phyloP scores from a whole-genome alignment of 2,329 filamentous ascomycete species.

The Polytolypa hystricis region DNA sequence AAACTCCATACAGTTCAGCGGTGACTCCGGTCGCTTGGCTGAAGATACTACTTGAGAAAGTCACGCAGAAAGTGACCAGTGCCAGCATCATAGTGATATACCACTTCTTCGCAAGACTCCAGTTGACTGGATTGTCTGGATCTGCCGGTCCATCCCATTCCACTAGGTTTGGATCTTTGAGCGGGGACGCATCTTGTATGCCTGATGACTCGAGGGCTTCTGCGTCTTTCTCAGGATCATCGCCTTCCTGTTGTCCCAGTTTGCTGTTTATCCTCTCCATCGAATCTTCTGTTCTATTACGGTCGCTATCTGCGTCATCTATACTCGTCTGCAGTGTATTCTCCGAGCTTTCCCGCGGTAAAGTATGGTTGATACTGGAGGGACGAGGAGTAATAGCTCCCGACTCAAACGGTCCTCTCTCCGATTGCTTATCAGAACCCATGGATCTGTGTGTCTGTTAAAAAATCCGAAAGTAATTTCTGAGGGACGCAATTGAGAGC shows the following conservation, averaged over 20 bases:
- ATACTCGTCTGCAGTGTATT: no score
- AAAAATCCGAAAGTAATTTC: no score
- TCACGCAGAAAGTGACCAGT: conserved; percentile 36
- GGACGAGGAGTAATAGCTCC: no score
- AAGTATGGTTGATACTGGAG: no score
- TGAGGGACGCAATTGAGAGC: no score
- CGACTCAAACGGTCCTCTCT: no score
- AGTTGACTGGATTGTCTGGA: conserved; percentile 3
- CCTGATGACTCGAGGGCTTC: not conserved
- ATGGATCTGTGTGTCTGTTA: no score
- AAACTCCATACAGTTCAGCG: conserved; percentile 35
- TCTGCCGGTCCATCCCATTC: conserved; percentile 3
- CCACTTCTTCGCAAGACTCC: conserved; percentile 26
- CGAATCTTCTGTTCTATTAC: no score
- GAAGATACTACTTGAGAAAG: conserved; percentile 39
- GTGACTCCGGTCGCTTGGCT: conserved; percentile 32
- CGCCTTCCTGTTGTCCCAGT: not conserved
- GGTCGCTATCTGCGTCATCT: no score
- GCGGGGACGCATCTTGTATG: not conserved
- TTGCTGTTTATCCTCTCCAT: no score
- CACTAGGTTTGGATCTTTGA: conserved; percentile 3
- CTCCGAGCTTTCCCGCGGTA: no score
- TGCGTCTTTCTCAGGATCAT: not conserved
- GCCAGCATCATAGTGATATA: conserved; percentile 31
- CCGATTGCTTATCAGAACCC: no score